Base-by-base conservation (phyloP, 345 rosid species). In the Linum lewisii region DNA sequence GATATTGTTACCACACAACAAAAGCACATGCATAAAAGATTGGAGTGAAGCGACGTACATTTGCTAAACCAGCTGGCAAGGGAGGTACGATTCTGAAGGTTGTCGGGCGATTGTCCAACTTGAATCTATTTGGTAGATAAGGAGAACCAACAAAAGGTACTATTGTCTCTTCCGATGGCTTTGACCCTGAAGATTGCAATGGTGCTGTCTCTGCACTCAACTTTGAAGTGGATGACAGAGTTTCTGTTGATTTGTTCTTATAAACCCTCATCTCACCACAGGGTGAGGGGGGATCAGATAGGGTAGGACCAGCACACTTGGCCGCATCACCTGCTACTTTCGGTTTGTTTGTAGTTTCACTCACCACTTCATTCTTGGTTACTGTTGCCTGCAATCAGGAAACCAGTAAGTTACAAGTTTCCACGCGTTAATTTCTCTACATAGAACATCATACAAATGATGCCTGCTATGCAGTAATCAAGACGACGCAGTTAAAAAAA, bases 41-140 rank as follows among this genome's bases (percentile, higher is more conserved):
- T 22, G 51, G 57, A 53, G 55, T 64, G 66, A 72, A 69, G 69
- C 21, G 57, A 70, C 75, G 67, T 77, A 93, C 99, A 81, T 82
- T 79, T 9, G 83, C 83, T 64, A 92, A 79, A 58, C 81, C 93
- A 64, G 73, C 45, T 2, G 98, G 98, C 67, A 92, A 73, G 47
- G 98, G 98, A 24, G 88, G 84, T 37, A 70, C 59, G 52, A 92
- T 73, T 73, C 69, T 84, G 72, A 92, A 84, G 54, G 88, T 58
- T 32, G 89, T 81, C 25, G 98, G 79, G 23, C 91, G 93, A 72
- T 85, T 83, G 74, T 92, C 98, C 72, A 88, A 65, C 70, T 84
- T 88, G 84, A 80, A 86, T 79, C 82, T 79, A 75, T 82, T 88
- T 50, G 59, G 58, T 60, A 53, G 23, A 70, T 60, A 67, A 44